Evolutionary conservation across 306 rosid species (phyloP).

Genomic region (Sechiopsis laciniata): DNA sequence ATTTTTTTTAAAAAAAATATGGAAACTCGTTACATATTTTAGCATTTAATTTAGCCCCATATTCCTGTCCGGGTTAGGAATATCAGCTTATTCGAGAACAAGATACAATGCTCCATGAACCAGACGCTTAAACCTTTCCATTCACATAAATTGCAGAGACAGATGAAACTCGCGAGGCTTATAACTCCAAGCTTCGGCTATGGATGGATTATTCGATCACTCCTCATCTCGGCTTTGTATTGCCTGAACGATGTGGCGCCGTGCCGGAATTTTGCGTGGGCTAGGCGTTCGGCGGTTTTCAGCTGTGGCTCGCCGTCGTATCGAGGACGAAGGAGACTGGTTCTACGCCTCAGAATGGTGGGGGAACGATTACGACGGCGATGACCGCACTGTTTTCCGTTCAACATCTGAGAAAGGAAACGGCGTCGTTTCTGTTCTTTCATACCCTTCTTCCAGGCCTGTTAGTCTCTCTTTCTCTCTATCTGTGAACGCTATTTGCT

Average conservation of each 20-base stretch:
- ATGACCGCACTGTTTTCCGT: conserved; percentile 53
- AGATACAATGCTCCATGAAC: neutral
- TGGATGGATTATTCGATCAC: neutral
- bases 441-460: conserved; percentile 72
- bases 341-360: conserved; percentile 88
- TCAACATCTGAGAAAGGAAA: conserved; percentile 72
- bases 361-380: conserved; percentile 44
- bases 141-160: neutral
- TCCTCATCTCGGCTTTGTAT: conserved; percentile 19
- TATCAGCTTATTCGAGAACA: neutral
- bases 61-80: conserved; percentile 15
- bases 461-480: conserved; percentile 35
- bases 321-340: conserved; percentile 88
- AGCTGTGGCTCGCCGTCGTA: conserved; percentile 40
- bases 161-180: conserved; percentile 3
- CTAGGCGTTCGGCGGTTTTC: conserved; percentile 51
- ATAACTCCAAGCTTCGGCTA: conserved; percentile 16
- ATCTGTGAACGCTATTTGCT: neutral
- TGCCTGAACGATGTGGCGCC: conserved; percentile 39
- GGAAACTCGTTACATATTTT: neutral
- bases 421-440: conserved; percentile 67
- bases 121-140: conserved; percentile 19
- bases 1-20: too few species aligned
- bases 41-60: neutral
- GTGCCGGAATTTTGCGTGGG: conserved; percentile 20